A percentile compares a stretch with the other conserved stretches of the same genome.
Evolutionary conservation across 192 early-diverging fungal genomes (phyloP).

Genomic region (Backusella luteola): DNA sequence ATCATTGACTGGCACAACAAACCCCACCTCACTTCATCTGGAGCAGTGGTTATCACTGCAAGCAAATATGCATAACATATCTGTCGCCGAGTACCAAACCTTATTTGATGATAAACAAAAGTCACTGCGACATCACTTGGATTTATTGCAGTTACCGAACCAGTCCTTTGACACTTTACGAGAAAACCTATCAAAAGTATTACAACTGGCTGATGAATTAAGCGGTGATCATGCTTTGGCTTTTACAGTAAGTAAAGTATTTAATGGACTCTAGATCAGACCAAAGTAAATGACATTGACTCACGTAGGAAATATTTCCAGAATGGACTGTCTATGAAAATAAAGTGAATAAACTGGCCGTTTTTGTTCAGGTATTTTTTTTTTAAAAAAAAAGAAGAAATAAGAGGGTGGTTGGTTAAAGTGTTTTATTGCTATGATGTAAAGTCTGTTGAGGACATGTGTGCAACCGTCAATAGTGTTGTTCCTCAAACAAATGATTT

Average conservation of each 20-base stretch:
- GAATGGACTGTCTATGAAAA: constrained; percentile 32
- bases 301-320: constrained; percentile 31
- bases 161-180: constrained; percentile 11
- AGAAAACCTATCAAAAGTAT: constrained; percentile 9
- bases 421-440: not conserved
- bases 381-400: not conserved
- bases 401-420: not conserved
- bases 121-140: constrained; percentile 5
- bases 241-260: constrained; percentile 16
- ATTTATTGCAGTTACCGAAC: constrained; percentile 11
- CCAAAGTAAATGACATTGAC: not conserved
- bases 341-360: constrained; percentile 24
- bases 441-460: constrained; percentile 38
- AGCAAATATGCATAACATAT: constrained; percentile 8
- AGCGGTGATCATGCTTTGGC: constrained; percentile 20
- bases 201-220: constrained; percentile 22
- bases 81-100: not conserved
- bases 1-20: constrained; percentile 15
- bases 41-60: constrained; percentile 18
- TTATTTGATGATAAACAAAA: constrained; percentile 22
- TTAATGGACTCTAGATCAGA: not conserved
- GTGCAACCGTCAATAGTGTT: constrained; percentile 8
- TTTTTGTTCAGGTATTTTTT: constrained; percentile 29
- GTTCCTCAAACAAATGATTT: constrained; percentile 27
- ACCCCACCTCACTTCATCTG: not conserved